Evolutionary conservation across 106 monocot species (phyloP).

Genomic region (Platanthera zijinensis): DNA sequence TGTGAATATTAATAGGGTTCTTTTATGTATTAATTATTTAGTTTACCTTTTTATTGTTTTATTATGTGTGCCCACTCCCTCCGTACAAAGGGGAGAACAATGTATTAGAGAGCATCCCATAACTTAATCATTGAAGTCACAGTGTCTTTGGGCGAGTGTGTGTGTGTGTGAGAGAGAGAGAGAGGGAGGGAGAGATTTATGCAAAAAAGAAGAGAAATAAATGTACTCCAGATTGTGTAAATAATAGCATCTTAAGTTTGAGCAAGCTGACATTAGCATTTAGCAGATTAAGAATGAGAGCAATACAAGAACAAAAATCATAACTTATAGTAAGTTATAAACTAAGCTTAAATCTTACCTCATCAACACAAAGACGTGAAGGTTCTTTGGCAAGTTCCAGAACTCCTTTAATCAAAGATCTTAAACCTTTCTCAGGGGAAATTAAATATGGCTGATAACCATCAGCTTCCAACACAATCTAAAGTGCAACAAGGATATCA

Average conservation of each 20-base stretch:
- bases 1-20: too few relatives aligned
- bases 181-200: background rate
- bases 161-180: too few relatives aligned
- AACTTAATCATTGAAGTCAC: too few relatives aligned
- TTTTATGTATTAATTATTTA: too few relatives aligned
- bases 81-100: too few relatives aligned
- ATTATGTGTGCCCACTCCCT: too few relatives aligned
- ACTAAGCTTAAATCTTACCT: conserved; percentile 28
- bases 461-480: conserved; percentile 98
- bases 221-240: background rate
- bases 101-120: too few relatives aligned
- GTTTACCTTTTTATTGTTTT: too few relatives aligned
- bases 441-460: conserved; percentile 95
- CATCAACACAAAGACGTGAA: conserved; percentile 93
- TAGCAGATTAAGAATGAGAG: background rate
- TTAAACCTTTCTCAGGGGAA: conserved; percentile 87
- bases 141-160: too few relatives aligned
- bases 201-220: background rate
- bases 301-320: background rate
- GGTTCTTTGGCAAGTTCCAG: conserved; percentile 79
- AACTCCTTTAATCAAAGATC: conserved; percentile 67
- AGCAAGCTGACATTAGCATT: background rate
- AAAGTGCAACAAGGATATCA: conserved; percentile 7
- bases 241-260: background rate
- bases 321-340: background rate